Conservation (phyloP, 495 filamentous ascomycete species). For the Cercophora newfieldiana region DNA sequence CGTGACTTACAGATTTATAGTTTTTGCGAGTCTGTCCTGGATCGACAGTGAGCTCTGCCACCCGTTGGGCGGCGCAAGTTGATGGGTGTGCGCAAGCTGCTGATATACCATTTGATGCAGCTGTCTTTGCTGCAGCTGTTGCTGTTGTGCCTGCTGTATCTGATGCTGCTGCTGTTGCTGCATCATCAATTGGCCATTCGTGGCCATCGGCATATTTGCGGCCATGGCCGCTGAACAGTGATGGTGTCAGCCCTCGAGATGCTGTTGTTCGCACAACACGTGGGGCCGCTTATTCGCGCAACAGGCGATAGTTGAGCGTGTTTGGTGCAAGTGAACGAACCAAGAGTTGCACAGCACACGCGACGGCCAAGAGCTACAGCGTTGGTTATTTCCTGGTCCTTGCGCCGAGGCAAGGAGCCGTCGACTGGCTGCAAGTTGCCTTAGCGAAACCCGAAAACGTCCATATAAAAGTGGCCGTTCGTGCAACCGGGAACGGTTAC, state of each 20-base stretch:
- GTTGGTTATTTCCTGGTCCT: conserved; percentile 15
- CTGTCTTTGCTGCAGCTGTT: conserved; percentile 29
- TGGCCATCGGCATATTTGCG: conserved; percentile 48
- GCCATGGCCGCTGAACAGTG: conserved; percentile 46
- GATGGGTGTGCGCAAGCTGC: conserved; percentile 12
- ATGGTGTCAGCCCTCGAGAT: conserved; percentile 19
- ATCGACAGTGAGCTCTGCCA: conserved; percentile 38
- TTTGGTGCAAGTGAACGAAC: not conserved
- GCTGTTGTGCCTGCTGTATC: conserved; percentile 24
- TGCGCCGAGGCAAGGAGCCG: conserved; percentile 27
- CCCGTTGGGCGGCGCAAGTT: conserved; percentile 25
- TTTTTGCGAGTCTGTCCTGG: conserved; percentile 35
- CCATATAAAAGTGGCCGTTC: conserved; percentile 26
- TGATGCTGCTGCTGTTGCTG: conserved; percentile 35
- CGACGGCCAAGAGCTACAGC: not conserved
- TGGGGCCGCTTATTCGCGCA: not conserved
- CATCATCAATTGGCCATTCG: conserved; percentile 38
- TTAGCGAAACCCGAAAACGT: conserved; percentile 26
- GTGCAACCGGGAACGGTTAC: conserved; percentile 1
- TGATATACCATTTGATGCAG: conserved; percentile 22
- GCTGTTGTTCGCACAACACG: not conserved
- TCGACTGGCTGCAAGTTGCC: conserved; percentile 29
- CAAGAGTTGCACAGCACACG: conserved; percentile 12
- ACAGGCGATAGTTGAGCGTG: not conserved
- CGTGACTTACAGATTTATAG: conserved; percentile 37